Evolutionary conservation across 2,329 filamentous ascomycete genomes (phyloP).

Genomic region (Colletotrichum sp.): DNA sequence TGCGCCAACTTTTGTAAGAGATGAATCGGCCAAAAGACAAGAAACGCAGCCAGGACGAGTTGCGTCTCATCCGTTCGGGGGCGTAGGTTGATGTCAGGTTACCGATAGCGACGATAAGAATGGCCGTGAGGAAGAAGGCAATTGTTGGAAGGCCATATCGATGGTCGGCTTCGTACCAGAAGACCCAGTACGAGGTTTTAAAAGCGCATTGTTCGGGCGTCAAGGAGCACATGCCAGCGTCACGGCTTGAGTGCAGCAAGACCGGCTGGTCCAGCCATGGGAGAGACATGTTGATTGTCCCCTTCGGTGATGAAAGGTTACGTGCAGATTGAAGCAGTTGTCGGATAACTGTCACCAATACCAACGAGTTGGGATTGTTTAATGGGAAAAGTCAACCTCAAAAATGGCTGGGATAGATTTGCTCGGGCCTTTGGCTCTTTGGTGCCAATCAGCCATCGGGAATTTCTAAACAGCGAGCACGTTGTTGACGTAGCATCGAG

Average conservation of each 20-base stretch:
- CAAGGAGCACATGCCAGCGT: slow-evolving; percentile 32
- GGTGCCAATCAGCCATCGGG: background rate
- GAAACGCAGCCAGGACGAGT: background rate
- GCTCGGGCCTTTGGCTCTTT: background rate
- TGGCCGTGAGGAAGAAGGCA: slow-evolving; percentile 55
- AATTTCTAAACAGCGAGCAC: background rate
- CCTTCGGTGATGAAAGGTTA: background rate
- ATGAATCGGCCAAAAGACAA: slow-evolving; percentile 14
- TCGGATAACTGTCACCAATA: background rate
- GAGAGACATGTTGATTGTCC: background rate
- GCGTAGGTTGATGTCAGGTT: slow-evolving; percentile 43
- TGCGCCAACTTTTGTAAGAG: slow-evolving; percentile 26
- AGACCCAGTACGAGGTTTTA: slow-evolving; percentile 48
- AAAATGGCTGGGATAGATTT: background rate
- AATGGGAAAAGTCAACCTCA: background rate
- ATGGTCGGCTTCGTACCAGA: slow-evolving; percentile 50
- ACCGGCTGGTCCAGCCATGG: slow-evolving; percentile 46
- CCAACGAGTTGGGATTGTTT: background rate
- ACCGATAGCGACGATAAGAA: slow-evolving; percentile 51
- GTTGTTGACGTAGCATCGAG: background rate
- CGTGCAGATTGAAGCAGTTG: background rate
- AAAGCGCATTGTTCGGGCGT: slow-evolving; percentile 50
- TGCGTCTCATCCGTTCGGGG: slow-evolving; percentile 29
- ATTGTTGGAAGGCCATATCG: slow-evolving; percentile 57
- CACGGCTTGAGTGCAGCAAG: slow-evolving; percentile 41